These are phyloP conservation scores for Wallacemonas collosoma DNA, from an alignment of 208 protist genomes.

Conservation along the genomic window DNA sequence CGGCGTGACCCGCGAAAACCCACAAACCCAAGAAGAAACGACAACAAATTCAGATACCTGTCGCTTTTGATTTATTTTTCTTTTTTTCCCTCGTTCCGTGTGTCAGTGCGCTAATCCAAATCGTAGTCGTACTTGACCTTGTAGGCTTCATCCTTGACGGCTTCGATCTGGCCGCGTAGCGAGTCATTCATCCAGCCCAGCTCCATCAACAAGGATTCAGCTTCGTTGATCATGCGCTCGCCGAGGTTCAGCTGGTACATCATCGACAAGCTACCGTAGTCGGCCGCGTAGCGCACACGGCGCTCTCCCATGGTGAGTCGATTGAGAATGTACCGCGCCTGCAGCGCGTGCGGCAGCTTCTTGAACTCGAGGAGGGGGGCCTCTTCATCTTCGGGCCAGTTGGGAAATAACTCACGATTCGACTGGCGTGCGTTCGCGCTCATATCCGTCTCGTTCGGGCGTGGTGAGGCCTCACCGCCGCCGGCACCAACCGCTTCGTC, in stretches of 20 bases:
- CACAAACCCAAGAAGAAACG: too few species aligned
- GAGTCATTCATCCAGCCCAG: slow-evolving; percentile 78
- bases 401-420: slow-evolving; percentile 52
- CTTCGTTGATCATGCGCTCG: slow-evolving; percentile 77
- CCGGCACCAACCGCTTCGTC: slow-evolving; percentile 20
- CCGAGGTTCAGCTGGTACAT: slow-evolving; percentile 88
- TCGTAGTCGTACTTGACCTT: slow-evolving; percentile 84
- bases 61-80: neutral
- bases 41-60: too few species aligned
- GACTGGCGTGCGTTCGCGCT: slow-evolving; percentile 14
- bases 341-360: slow-evolving; percentile 44
- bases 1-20: too few species aligned
- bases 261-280: slow-evolving; percentile 84
- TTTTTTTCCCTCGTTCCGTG: neutral
- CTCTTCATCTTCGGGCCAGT: slow-evolving; percentile 76
- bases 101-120: slow-evolving; percentile 46
- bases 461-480: neutral
- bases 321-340: slow-evolving; percentile 74
- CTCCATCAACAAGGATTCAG: slow-evolving; percentile 60
- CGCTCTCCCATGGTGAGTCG: slow-evolving; percentile 80
- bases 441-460: slow-evolving; percentile 6
- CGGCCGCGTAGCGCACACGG: slow-evolving; percentile 65
- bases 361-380: slow-evolving; percentile 61
- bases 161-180: slow-evolving; percentile 55
- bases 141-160: slow-evolving; percentile 38